Conservation (phyloP, 2,329 filamentous ascomycete genomes). For the Paraphoma sp. region DNA sequence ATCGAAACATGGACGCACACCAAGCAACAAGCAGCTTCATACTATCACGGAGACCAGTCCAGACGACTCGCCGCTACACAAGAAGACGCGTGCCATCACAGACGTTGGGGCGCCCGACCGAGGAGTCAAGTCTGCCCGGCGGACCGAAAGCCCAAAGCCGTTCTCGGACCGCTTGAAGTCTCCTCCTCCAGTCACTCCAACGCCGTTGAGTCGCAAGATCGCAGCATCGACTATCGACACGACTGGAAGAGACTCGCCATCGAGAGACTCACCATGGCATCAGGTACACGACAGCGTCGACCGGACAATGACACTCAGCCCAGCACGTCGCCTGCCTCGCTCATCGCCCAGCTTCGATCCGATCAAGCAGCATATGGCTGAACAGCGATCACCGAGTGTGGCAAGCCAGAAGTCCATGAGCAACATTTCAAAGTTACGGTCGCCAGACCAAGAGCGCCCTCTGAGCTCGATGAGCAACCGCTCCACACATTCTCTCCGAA, state of each 20-base stretch:
- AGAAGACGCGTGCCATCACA: conserved; percentile 52
- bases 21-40: conserved; percentile 50
- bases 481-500: conserved; percentile 73
- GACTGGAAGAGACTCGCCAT: conserved; percentile 19
- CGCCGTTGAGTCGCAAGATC: conserved; percentile 31
- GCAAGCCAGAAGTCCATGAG: conserved; percentile 53
- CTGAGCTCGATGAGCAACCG: conserved; percentile 66
- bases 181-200: conserved; percentile 39
- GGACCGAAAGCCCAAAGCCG: conserved; percentile 34
- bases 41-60: conserved; percentile 61
- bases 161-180: conserved; percentile 46
- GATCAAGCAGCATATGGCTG: conserved; percentile 42
- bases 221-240: conserved; percentile 36
- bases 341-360: conserved; percentile 45
- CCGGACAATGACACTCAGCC: conserved; percentile 46
- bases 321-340: conserved; percentile 42
- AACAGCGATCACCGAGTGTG: conserved; percentile 48
- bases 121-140: conserved; percentile 50
- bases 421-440: conserved; percentile 49
- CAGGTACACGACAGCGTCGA: conserved; percentile 57
- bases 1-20: conserved; percentile 33
- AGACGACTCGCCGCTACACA: conserved; percentile 49
- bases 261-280: conserved; percentile 44
- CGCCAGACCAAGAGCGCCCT: conserved; percentile 61
- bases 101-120: conserved; percentile 53